A percentile compares a stretch with the other conserved stretches of the same genome.
phyloP scores from a whole-genome alignment of 768 basidiomycete species.

The Mycena galericulata region DNA sequence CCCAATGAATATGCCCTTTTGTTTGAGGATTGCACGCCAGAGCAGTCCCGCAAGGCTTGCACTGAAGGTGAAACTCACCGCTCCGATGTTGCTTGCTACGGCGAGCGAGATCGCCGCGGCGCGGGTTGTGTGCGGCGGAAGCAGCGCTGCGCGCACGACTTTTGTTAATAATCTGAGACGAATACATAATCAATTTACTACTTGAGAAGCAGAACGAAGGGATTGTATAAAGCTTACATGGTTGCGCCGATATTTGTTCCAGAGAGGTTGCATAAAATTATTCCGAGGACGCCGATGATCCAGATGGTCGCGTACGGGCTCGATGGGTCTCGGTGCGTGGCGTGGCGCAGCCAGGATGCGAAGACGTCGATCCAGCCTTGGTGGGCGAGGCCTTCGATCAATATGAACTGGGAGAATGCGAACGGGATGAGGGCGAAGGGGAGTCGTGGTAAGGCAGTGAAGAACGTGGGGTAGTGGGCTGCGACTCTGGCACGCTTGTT shows the following conservation, averaged over 20 bases:
- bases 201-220: not conserved
- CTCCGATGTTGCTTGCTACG: slow-evolving; percentile 90
- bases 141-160: slow-evolving; percentile 67
- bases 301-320: slow-evolving; percentile 56
- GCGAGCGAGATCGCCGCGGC: slow-evolving; percentile 82
- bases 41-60: slow-evolving; percentile 90
- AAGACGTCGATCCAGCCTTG: slow-evolving; percentile 93
- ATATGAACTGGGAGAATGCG: slow-evolving; percentile 94
- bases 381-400: slow-evolving; percentile 85
- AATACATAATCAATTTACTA: not conserved
- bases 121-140: slow-evolving; percentile 51
- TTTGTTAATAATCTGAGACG: slow-evolving; percentile 72
- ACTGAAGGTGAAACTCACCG: slow-evolving; percentile 89
- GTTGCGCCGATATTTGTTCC: slow-evolving; percentile 90
- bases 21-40: slow-evolving; percentile 79
- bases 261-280: slow-evolving; percentile 76
- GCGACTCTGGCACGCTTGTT: slow-evolving; percentile 37
- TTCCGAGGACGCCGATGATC: slow-evolving; percentile 70
- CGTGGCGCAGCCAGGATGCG: slow-evolving; percentile 66
- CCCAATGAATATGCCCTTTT: slow-evolving; percentile 75
- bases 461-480: slow-evolving; percentile 76
- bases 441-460: slow-evolving; percentile 72
- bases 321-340: slow-evolving; percentile 38
- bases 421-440: slow-evolving; percentile 91
- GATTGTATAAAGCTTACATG: slow-evolving; percentile 56